These are phyloP conservation scores for Geosmithia putterillii DNA, from an alignment of 2,329 filamentous ascomycete genomes.

Conservation along the genomic window DNA sequence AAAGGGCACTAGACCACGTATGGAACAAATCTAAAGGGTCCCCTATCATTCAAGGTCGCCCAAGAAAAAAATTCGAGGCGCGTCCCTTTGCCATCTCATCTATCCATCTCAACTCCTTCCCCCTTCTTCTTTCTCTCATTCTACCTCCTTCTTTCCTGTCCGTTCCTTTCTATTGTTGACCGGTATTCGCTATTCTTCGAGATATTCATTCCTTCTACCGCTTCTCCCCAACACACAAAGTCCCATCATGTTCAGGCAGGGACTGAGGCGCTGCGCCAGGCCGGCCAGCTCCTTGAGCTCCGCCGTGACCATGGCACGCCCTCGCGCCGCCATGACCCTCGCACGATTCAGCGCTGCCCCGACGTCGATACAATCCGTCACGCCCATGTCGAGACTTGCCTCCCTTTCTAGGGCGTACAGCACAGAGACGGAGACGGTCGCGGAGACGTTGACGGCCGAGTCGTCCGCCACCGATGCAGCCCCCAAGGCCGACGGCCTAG, in stretches of 20 bases:
- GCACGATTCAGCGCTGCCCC: constrained; percentile 9
- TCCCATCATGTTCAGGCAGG: constrained; percentile 20
- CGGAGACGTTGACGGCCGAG: constrained; percentile 7
- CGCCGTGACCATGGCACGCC: constrained; percentile 15
- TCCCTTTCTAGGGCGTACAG: constrained; percentile 23
- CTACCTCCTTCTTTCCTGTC: neutral
- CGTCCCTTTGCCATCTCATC: neutral
- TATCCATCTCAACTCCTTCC: neutral
- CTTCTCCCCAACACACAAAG: neutral
- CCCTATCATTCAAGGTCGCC: constrained; percentile 1
- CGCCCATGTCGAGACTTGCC: constrained; percentile 10
- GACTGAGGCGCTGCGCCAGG: constrained; percentile 24
- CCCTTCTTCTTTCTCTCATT: neutral
- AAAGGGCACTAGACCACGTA: neutral
- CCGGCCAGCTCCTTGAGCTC: constrained; percentile 18
- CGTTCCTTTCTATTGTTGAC: neutral
- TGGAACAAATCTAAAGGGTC: neutral
- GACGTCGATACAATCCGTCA: constrained; percentile 5
- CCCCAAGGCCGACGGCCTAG: constrained; percentile 8
- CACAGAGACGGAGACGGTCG: constrained; percentile 19
- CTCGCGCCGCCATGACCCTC: constrained; percentile 12
- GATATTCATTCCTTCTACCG: too few relatives aligned
- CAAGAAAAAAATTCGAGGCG: neutral
- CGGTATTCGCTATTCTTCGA: neutral
- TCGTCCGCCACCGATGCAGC: constrained; percentile 1